A percentile compares a stretch with the other conserved stretches of the same genome.
Conservation (phyloP, 2,329 filamentous ascomycete genomes). For the Cladosporium sp. region DNA sequence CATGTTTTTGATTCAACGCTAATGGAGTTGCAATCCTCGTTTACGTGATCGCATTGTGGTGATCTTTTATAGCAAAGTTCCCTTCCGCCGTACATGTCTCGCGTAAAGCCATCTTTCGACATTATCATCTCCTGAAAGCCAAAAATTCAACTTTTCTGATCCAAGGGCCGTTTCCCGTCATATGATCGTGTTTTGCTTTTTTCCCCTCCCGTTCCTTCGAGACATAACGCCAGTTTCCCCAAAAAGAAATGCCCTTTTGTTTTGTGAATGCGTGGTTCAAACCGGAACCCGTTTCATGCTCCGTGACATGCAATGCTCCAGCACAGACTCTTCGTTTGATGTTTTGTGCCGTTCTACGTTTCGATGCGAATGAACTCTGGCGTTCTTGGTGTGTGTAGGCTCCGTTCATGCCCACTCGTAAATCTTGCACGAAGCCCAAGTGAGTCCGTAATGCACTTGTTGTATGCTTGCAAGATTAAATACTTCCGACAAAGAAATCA, state of each 20-base stretch:
- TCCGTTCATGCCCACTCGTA: too few species aligned
- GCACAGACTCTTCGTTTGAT: too few species aligned
- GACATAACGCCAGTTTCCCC: not conserved
- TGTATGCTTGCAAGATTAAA: not conserved
- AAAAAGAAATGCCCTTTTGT: not conserved
- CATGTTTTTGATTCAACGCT: too few species aligned
- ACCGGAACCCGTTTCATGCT: too few species aligned
- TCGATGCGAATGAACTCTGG: too few species aligned
- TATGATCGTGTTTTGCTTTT: not conserved
- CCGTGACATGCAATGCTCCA: too few species aligned
- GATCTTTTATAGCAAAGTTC: not conserved
- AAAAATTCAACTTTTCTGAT: slow-evolving; percentile 1
- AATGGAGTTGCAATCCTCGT: too few species aligned
- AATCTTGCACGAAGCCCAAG: too few species aligned
- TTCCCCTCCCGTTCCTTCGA: not conserved
- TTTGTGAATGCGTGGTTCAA: not conserved
- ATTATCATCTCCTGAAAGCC: not conserved
- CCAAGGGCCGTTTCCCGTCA: slow-evolving; percentile 1
- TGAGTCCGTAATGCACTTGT: too few species aligned
- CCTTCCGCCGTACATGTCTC: not conserved
- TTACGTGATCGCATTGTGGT: too few species aligned
- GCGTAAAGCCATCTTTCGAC: not conserved
- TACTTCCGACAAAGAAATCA: slow-evolving; percentile 30
- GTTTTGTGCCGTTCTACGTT: too few species aligned
- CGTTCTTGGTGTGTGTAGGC: too few species aligned